Conservation (phyloP, 345 rosid species). For the Alliaria petiolata region DNA sequence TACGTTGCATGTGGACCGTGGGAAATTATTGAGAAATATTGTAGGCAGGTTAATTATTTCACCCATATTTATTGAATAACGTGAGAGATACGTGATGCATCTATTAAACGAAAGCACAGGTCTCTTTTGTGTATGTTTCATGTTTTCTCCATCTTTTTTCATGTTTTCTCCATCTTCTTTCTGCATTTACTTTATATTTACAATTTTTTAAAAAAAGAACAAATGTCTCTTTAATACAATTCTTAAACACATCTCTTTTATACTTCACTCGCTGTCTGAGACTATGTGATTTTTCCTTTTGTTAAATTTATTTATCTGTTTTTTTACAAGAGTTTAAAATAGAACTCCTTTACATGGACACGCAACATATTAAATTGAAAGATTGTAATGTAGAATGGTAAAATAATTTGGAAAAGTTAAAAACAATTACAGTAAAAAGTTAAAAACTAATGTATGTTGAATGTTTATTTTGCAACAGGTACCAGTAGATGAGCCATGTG, state of each 20-base stretch:
- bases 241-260: too few relatives aligned
- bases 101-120: constrained; percentile 22
- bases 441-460: neutral
- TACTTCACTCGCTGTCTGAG: neutral
- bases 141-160: too few relatives aligned
- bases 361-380: constrained; percentile 14
- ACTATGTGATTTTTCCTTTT: neutral
- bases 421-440: too few relatives aligned
- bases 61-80: constrained; percentile 12
- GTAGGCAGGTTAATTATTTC: neutral
- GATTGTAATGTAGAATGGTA: neutral
- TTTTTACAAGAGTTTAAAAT: neutral
- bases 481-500: constrained; percentile 86
- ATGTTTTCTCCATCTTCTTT: constrained; percentile 1
- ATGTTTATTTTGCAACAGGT: constrained; percentile 46
- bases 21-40: neutral
- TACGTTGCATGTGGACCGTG: neutral
- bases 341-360: neutral
- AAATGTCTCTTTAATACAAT: neutral
- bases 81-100: constrained; percentile 21
- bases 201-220: neutral
- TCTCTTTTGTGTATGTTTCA: constrained; percentile 13
- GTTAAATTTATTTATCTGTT: neutral
- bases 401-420: neutral
- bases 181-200: neutral